Evolutionary conservation across 2,329 filamentous ascomycete genomes (phyloP).

Genomic region (Cryphonectria radicalis): DNA sequence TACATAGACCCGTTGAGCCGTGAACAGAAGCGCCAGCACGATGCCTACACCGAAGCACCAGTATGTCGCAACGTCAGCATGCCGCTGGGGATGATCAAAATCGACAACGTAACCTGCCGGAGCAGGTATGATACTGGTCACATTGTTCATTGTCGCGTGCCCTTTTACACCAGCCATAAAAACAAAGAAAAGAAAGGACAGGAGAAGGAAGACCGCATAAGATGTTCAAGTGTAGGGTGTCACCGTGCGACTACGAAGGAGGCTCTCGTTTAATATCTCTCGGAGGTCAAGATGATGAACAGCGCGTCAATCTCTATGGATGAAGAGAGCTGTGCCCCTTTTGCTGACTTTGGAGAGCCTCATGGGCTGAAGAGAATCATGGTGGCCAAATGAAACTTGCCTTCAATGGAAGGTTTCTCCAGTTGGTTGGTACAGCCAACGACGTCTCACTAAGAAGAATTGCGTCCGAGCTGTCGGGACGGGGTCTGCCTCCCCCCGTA

Average conservation of each 20-base stretch:
- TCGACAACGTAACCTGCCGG: constrained; percentile 41
- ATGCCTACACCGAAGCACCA: constrained; percentile 24
- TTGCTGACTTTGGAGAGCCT: neutral
- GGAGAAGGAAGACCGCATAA: neutral
- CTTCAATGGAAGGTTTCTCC: neutral
- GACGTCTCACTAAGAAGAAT: neutral
- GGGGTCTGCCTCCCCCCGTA: neutral
- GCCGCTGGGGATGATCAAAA: constrained; percentile 38
- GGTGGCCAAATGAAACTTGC: neutral
- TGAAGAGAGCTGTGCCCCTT: neutral
- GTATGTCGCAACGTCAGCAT: constrained; percentile 8
- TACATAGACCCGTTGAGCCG: constrained; percentile 22
- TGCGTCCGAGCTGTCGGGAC: neutral
- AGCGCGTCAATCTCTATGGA: neutral
- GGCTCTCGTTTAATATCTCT: neutral
- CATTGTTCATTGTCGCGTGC: constrained; percentile 30
- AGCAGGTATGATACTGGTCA: constrained; percentile 34
- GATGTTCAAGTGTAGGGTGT: neutral
- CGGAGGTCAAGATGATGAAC: neutral
- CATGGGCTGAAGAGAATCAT: neutral
- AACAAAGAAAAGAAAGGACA: neutral
- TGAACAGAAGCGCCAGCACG: constrained; percentile 16
- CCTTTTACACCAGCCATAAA: neutral
- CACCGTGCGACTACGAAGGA: neutral
- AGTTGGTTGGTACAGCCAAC: neutral